Evolutionary conservation across 2,329 filamentous ascomycete genomes (phyloP), one percentile per base, ranked within the genome.

Genomic region (Fusarium domesticum): DNA sequence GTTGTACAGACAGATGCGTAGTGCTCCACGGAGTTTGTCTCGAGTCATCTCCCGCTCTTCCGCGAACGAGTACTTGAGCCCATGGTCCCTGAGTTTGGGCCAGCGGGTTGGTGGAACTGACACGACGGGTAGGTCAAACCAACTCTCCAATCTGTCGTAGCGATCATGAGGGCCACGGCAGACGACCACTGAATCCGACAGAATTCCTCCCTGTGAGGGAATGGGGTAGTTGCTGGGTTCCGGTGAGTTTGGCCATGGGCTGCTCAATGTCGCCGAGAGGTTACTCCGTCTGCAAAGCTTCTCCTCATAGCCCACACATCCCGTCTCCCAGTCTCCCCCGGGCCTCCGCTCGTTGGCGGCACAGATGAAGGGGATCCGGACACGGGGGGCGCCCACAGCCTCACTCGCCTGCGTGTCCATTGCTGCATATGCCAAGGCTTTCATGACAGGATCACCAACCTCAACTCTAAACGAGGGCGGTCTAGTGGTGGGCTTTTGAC

Each of bases 311-410:
- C 70, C 70, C 3, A 68, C 63, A 11, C 69, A 73, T 48, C 74
- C 75, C 6, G 77, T 85, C 57, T 89, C 85, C 87, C 87, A 91
- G 61, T 90, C 85, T n/a, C 87, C 87, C 8, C 87, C 87, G 1
- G 86, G 77, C 30, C 84, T 75, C 60, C 84, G 86, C 63, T 90
- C 86, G 66, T 90, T 88, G 37, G 87, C 87, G 43, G 82, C 78
- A 54, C 85, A 88, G 50, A 89, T 79, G 46, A 88, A 83, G 1
- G 84, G 81, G 43, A 87, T 76, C 3, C 69, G 65, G 30, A 70
- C 58, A 38, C 66, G 57, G 23, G 57, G 45, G 4, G 63, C 65
- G 18, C 64, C 64, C 15, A 47, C 51, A 8, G 59, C 61, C 41
- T 68, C 54, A 36, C 63, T 68, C 10, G 59, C 57, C 37, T 68